Base-by-base conservation (phyloP, 1,284 basidiomycete species). In the Pseudozyma hubeiensis region DNA sequence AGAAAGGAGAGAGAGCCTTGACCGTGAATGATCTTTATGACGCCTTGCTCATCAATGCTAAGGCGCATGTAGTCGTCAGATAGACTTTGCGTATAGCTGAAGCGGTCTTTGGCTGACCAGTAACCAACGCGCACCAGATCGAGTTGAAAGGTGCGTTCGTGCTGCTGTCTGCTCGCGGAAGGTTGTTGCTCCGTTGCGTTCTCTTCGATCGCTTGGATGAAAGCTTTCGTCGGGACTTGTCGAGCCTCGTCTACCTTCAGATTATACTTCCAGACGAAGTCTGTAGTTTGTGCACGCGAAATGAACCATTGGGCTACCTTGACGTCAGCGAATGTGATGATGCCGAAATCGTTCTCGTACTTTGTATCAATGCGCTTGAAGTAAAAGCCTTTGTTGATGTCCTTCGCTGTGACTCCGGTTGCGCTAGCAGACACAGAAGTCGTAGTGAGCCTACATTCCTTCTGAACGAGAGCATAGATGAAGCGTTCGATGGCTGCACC, bases 321-420 rank as follows among this genome's bases (percentile, higher is more conserved):
- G 3, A 2, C 3, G 7, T 33, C 5, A 7, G 67, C 61, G 34
- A 69, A 69, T 0, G 67, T 69, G 34, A 69, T 52, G 17, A 69
- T 11, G 16, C 52, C 67, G n/a, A 54, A 47, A 39, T 55, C 39
- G 29, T 17, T 1, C 0, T 31, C 24, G 3, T 37, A 13, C 5
- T 0, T 17, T 0, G 10, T 13, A 11, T 48, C 40, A 29, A 58
- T 5, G 4, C 47, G 39, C 24, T 50, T 50, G 47, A 69, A 63
- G 45, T 31, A 69, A 57, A 64, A 69, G 40, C 61, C 67, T 37
- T 60, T 64, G 50, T 64, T 55, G 44, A 56, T 55, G 0, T 40
- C n/a, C 5, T 64, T 31, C 3, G 33, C 14, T 5, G 53, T 44
- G 9, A 40, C 24, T 24, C 24, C 37, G n/a, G 11, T 47, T 4